Percentiles rank a stretch among this genome's conserved stretches.
phyloP scores from a whole-genome alignment of 169 alveolate species.

The Eimeria sp. region DNA sequence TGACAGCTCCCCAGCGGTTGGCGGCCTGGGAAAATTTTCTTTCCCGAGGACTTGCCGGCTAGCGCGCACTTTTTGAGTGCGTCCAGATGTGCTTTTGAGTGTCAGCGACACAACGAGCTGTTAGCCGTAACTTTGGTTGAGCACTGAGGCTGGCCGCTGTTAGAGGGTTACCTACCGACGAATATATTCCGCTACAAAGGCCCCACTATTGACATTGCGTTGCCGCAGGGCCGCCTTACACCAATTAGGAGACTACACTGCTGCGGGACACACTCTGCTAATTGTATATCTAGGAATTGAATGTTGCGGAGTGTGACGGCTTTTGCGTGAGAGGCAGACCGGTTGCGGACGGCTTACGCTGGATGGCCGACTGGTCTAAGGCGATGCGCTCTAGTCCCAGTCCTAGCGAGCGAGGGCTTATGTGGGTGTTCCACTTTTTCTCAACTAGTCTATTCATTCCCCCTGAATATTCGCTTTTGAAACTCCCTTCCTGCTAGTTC shows the following conservation, averaged over 20 bases:
- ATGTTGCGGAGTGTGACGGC: background rate
- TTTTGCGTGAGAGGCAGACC: too few species aligned
- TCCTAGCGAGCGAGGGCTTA: conserved; percentile 99
- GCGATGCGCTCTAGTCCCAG: conserved; percentile 99
- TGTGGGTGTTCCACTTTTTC: background rate
- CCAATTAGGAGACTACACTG: too few species aligned
- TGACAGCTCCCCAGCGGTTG: conserved; percentile 59
- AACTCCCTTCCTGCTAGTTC: too few species aligned
- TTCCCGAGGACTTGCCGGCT: background rate
- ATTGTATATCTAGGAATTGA: background rate
- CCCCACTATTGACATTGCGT: too few species aligned
- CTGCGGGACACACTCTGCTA: background rate
- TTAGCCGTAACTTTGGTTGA: background rate
- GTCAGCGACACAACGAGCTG: background rate
- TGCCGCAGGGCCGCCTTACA: too few species aligned
- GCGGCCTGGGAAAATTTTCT: conserved; percentile 69
- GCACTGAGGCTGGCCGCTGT: too few species aligned
- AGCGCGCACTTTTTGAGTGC: background rate
- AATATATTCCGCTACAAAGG: background rate
- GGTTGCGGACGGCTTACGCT: background rate
- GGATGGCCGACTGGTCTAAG: conserved; percentile 99
- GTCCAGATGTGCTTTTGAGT: background rate
- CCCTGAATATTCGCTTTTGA: too few species aligned
- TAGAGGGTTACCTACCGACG: background rate
- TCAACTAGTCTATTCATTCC: too few species aligned